phyloP scores from a whole-genome alignment of 148 eudicot species.

The Vaccinium myrtillus region DNA sequence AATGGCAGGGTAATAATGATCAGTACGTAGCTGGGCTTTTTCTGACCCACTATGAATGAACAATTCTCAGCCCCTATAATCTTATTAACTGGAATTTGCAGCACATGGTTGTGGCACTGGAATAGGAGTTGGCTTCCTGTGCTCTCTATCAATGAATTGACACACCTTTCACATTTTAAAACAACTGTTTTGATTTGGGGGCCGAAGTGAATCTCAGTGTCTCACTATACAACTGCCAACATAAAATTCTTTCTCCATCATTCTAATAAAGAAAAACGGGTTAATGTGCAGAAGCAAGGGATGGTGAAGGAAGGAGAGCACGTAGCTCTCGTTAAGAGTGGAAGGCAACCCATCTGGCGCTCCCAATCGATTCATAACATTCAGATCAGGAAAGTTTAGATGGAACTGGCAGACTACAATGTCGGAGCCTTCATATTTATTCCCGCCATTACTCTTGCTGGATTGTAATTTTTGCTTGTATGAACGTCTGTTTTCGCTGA shows the following conservation, averaged over 20 bases:
- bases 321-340: slow-evolving; percentile 90
- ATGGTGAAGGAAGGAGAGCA: slow-evolving; percentile 90
- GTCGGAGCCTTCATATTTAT: background rate
- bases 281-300: slow-evolving; percentile 68
- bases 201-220: background rate
- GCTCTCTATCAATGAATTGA: background rate
- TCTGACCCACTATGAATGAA: background rate
- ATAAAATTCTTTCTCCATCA: background rate
- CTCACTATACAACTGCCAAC: background rate
- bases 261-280: background rate
- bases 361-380: slow-evolving; percentile 88
- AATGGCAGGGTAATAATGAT: background rate
- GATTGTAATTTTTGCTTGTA: background rate
- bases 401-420: background rate
- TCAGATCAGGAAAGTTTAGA: slow-evolving; percentile 52
- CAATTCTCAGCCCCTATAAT: background rate
- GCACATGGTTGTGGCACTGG: background rate
- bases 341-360: slow-evolving; percentile 90
- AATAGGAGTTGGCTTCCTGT: background rate
- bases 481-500: background rate
- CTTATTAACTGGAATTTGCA: background rate
- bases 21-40: background rate
- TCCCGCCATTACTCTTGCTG: background rate
- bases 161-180: background rate
- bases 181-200: background rate